Conservation (phyloP, 2,329 filamentous ascomycete genomes). For the Diaporthe batatas region DNA sequence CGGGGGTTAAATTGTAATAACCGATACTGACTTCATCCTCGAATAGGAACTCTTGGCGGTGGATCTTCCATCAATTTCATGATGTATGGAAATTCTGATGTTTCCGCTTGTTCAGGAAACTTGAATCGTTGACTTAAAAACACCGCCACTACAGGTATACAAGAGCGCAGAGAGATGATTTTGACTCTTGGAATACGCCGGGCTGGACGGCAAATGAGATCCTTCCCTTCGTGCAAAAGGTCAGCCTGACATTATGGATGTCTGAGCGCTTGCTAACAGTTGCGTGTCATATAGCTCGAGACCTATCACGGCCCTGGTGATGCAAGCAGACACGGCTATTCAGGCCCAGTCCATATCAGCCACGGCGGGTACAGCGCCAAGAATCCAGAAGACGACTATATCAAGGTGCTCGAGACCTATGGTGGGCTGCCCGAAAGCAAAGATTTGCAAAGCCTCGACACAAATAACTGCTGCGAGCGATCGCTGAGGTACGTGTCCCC, state of each 20-base stretch:
- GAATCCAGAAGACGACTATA: constrained; percentile 56
- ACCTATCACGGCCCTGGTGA: constrained; percentile 44
- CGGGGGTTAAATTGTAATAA: too few relatives aligned
- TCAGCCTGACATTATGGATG: not conserved
- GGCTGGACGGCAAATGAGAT: constrained; percentile 51
- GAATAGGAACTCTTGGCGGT: constrained; percentile 60
- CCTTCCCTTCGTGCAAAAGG: constrained; percentile 64
- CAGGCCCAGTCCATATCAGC: constrained; percentile 63
- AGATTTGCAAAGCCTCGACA: constrained; percentile 63
- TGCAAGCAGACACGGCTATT: constrained; percentile 57
- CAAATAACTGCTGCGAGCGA: constrained; percentile 51
- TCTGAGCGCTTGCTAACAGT: not conserved
- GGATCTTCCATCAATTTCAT: constrained; percentile 62
- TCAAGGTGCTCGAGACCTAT: constrained; percentile 56
- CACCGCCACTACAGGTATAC: constrained; percentile 43
- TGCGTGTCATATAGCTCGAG: constrained; percentile 43
- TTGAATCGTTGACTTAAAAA: not conserved
- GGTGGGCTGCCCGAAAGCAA: constrained; percentile 62
- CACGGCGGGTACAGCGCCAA: constrained; percentile 58
- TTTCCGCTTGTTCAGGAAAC: not conserved
- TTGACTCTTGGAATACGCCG: constrained; percentile 46
- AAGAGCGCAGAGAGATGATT: constrained; percentile 49
- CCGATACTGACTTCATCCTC: not conserved
- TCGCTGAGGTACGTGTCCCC: constrained; percentile 51
- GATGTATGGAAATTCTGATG: constrained; percentile 49